These are phyloP conservation scores for Chernovozyma sophiae-reginae DNA, from an alignment of 1,139 yeast species.

Conservation along the genomic window DNA sequence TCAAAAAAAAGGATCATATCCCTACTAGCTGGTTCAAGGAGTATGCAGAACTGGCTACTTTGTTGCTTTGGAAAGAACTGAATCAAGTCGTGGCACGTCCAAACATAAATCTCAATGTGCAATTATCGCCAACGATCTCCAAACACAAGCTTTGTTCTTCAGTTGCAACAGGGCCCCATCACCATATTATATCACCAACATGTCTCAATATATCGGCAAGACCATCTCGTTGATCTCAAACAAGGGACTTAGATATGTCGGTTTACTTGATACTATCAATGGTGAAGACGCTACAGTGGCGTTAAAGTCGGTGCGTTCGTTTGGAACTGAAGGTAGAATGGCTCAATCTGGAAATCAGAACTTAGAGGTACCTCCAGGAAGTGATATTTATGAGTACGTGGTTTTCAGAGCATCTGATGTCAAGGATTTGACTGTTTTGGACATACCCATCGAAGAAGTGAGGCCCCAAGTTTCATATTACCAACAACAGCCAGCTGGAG, in stretches of 20 bases:
- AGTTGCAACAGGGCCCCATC: too few species aligned
- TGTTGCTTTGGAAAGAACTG: too few species aligned
- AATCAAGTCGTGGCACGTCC: background rate
- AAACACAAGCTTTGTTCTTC: background rate
- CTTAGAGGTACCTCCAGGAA: slow-evolving; percentile 71
- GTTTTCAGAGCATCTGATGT: slow-evolving; percentile 93
- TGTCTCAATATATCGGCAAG: slow-evolving; percentile 91
- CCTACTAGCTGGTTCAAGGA: too few species aligned
- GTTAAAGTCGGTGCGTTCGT: slow-evolving; percentile 72
- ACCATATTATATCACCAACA: too few species aligned
- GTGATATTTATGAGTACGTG: slow-evolving; percentile 71
- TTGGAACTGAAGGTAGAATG: slow-evolving; percentile 91
- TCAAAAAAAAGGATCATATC: too few species aligned
- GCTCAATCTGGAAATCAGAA: slow-evolving; percentile 53
- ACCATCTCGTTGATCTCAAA: slow-evolving; percentile 86
- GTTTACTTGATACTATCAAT: slow-evolving; percentile 79
- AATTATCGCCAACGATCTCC: too few species aligned
- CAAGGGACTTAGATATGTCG: slow-evolving; percentile 87
- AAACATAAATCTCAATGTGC: background rate
- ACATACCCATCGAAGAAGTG: slow-evolving; percentile 54
- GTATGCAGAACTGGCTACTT: too few species aligned
- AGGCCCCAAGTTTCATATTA: slow-evolving; percentile 29
- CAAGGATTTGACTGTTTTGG: slow-evolving; percentile 82
- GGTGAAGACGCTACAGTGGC: slow-evolving; percentile 92
- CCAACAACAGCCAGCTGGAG: slow-evolving; percentile 16